These are phyloP conservation scores for Gentiana dahurica DNA, from an alignment of 257 asterid genomes.

Conservation along the genomic window DNA sequence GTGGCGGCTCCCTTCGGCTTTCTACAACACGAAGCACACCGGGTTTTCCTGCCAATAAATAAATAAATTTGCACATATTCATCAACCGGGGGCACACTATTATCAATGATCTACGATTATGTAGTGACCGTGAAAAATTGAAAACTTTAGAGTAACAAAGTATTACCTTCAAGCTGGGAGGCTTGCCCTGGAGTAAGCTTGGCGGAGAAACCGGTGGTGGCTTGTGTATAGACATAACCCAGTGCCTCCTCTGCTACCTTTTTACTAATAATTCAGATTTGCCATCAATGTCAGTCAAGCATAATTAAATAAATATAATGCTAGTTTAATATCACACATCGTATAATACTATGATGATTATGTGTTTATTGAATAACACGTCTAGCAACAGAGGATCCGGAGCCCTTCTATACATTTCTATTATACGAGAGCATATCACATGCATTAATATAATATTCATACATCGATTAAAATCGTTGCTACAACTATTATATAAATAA, in stretches of 20 bases:
- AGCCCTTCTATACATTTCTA: too few relatives aligned
- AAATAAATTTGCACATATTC: neutral
- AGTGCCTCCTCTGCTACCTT: slow-evolving; percentile 5
- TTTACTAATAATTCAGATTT: neutral
- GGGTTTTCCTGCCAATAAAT: neutral
- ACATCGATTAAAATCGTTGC: too few relatives aligned
- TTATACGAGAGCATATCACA: too few relatives aligned
- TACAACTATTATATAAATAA: too few relatives aligned
- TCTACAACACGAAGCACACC: neutral
- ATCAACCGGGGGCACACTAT: neutral
- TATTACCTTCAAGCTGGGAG: slow-evolving; percentile 1
- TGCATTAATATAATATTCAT: too few relatives aligned
- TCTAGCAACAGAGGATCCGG: too few relatives aligned
- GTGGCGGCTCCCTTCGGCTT: neutral
- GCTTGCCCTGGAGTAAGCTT: slow-evolving; percentile 1
- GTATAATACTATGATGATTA: too few relatives aligned
- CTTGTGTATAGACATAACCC: slow-evolving; percentile 5
- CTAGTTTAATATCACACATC: too few relatives aligned
- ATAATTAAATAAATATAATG: neutral
- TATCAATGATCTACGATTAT: neutral
- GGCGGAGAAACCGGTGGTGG: slow-evolving; percentile 2
- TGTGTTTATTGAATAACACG: too few relatives aligned
- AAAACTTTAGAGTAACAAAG: neutral
- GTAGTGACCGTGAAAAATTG: too few relatives aligned
- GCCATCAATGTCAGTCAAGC: neutral